These are phyloP conservation scores for Colletotrichum tanaceti DNA, from an alignment of 2,329 filamentous ascomycete genomes.

Conservation along the genomic window DNA sequence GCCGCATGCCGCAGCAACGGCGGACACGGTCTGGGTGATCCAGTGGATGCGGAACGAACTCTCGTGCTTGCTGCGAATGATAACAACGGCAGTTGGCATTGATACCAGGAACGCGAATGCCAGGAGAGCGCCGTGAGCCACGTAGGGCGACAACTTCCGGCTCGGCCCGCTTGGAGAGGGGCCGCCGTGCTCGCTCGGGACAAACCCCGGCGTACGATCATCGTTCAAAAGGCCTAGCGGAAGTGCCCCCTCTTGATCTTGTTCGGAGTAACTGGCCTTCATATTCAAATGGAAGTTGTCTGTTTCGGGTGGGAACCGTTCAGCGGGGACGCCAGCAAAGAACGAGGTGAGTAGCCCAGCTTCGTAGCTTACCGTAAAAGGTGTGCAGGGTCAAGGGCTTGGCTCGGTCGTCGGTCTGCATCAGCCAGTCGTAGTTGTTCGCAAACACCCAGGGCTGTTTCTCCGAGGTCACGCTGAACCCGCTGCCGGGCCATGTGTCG, in stretches of 20 bases:
- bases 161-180: neutral
- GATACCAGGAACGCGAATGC: neutral
- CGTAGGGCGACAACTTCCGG: neutral
- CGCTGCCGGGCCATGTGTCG: neutral
- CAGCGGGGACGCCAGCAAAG: neutral
- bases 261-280: neutral
- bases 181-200: neutral
- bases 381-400: neutral
- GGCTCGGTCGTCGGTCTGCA: neutral
- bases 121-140: neutral
- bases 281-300: neutral
- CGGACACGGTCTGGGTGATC: neutral
- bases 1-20: neutral
- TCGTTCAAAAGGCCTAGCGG: neutral
- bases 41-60: neutral
- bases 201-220: neutral
- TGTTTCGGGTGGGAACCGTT: neutral
- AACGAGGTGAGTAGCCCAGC: neutral
- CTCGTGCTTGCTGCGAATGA: neutral
- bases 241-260: neutral
- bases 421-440: neutral
- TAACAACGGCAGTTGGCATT: neutral
- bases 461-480: neutral
- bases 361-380: constrained; percentile 1
- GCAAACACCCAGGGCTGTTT: neutral